These are phyloP conservation scores for Salix koriyanagi DNA, from an alignment of 345 rosid genomes.

Conservation along the genomic window DNA sequence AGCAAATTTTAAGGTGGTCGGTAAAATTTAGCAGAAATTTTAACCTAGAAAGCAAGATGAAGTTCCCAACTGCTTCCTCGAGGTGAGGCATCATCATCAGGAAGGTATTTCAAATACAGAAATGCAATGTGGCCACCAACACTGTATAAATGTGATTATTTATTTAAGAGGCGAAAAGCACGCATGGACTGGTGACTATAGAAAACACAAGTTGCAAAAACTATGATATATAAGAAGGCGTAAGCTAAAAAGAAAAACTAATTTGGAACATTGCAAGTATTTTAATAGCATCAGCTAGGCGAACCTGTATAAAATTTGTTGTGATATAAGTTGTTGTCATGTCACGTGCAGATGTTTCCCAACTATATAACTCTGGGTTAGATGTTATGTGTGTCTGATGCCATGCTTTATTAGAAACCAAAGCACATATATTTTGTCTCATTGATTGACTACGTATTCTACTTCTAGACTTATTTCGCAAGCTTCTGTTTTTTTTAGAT, in stretches of 20 bases:
- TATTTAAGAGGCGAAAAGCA: background rate
- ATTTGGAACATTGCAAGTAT: no score
- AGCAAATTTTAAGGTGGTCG: background rate
- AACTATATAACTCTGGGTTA: slow-evolving; percentile 14
- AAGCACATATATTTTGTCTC: slow-evolving; percentile 42
- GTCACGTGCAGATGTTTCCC: slow-evolving; percentile 30
- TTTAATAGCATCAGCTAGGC: background rate
- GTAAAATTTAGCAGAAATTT: background rate
- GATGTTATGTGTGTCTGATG: slow-evolving; percentile 31
- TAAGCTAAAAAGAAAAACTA: no score
- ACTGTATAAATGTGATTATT: background rate
- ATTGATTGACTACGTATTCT: slow-evolving; percentile 31
- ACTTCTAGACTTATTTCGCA: slow-evolving; percentile 17
- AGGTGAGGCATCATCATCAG: background rate
- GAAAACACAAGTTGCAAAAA: background rate
- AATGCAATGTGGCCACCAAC: background rate
- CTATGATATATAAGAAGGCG: background rate
- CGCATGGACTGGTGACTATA: background rate
- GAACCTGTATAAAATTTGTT: background rate
- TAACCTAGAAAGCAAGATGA: background rate
- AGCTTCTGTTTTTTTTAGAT: no score
- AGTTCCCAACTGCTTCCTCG: background rate
- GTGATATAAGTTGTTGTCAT: background rate
- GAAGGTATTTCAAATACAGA: background rate
- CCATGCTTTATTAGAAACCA: slow-evolving; percentile 32